Evolutionary conservation across 2,329 filamentous ascomycete species (phyloP).

Genomic region (Diplodia sapinea): DNA sequence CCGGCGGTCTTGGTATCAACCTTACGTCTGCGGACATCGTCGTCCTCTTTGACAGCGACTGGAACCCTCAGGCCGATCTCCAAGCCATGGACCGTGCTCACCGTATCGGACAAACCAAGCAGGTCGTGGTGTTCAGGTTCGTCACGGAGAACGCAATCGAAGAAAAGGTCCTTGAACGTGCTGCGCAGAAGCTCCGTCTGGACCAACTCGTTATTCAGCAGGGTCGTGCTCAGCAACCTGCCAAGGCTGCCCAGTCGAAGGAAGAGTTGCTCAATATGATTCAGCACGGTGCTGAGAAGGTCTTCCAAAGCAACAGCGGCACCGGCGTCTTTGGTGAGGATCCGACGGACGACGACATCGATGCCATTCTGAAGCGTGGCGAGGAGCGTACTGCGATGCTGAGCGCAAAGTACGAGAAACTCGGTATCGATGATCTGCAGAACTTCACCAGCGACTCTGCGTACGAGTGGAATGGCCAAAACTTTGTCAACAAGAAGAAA

Average conservation of each 20-base stretch:
- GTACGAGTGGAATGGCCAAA: conserved; percentile 98
- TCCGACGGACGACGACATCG: conserved; percentile 83
- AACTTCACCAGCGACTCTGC: conserved; percentile 98
- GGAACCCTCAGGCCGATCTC: conserved; percentile 97
- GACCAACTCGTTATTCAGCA: conserved; percentile 99
- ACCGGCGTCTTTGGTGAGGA: conserved; percentile 66
- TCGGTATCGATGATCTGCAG: conserved; percentile 94
- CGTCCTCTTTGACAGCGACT: conserved; percentile 95
- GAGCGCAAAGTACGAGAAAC: conserved; percentile 93
- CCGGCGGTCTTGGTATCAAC: conserved; percentile 96
- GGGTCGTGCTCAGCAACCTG: conserved; percentile 87
- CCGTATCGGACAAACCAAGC: conserved; percentile 97
- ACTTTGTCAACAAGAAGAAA: conserved; percentile 86
- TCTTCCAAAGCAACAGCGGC: conserved; percentile 78
- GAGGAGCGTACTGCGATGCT: conserved; percentile 88
- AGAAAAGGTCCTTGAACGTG: conserved; percentile 95
- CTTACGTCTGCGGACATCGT: conserved; percentile 95
- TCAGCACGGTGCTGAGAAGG: conserved; percentile 94
- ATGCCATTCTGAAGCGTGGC: conserved; percentile 82
- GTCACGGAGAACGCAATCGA: conserved; percentile 98
- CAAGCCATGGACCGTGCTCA: conserved; percentile 99
- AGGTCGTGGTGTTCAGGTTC: conserved; percentile 94
- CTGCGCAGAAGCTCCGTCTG: conserved; percentile 92
- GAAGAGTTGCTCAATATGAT: conserved; percentile 98
- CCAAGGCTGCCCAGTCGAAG: conserved; percentile 91